Percentiles rank a stretch among this genome's conserved stretches.
Evolutionary conservation across 2,329 filamentous ascomycete genomes (phyloP).

Genomic region (Aspergillus tubingensis): DNA sequence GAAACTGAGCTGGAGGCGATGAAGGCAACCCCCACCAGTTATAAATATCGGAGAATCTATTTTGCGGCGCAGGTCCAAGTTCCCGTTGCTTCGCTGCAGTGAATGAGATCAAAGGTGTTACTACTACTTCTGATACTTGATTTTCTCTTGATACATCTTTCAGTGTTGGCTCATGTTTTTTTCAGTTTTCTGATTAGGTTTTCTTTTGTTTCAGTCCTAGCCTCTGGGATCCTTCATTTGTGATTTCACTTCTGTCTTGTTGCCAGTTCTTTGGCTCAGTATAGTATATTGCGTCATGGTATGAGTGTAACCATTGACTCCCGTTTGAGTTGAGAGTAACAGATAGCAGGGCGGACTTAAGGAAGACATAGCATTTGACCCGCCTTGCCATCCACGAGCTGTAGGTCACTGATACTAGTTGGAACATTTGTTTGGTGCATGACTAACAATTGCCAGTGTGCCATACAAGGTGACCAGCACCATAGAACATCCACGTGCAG

Average conservation of each 20-base stretch:
- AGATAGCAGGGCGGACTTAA: slow-evolving; percentile 51
- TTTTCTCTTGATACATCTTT: no score
- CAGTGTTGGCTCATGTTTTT: neutral
- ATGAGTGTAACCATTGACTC: slow-evolving; percentile 12
- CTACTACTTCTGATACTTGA: no score
- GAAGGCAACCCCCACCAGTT: slow-evolving; percentile 30
- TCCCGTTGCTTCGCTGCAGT: slow-evolving; percentile 5
- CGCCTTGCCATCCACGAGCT: slow-evolving; percentile 82
- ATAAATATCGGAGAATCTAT: slow-evolving; percentile 40
- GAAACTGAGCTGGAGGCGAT: slow-evolving; percentile 13
- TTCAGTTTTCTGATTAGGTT: neutral
- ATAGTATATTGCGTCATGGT: slow-evolving; percentile 31
- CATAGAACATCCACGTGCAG: neutral
- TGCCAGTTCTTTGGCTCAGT: neutral
- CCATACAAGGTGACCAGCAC: slow-evolving; percentile 73
- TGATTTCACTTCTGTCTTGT: neutral
- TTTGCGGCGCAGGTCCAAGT: slow-evolving; percentile 33
- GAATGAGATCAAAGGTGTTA: neutral
- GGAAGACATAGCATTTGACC: slow-evolving; percentile 70
- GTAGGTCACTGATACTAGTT: slow-evolving; percentile 52
- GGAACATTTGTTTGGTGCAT: neutral
- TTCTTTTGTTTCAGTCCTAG: no score
- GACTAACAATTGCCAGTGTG: slow-evolving; percentile 61
- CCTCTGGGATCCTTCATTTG: neutral
- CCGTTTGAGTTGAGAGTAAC: slow-evolving; percentile 12